Evolutionary conservation across 2,329 filamentous ascomycete genomes (phyloP).

Genomic region (Colletotrichum sidae): DNA sequence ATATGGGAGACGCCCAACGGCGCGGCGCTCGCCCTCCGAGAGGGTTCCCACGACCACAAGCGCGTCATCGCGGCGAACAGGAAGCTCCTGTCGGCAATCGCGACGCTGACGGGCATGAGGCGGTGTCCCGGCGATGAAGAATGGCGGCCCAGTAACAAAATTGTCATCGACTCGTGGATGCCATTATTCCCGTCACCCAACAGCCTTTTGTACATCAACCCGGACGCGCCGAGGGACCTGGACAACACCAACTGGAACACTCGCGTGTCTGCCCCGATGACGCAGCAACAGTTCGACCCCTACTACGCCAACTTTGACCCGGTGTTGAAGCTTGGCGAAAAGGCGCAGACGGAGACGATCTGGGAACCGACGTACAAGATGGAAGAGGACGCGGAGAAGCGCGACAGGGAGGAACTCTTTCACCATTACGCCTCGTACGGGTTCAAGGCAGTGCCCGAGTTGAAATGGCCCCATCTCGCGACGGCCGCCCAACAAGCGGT

Average conservation of each 20-base stretch:
- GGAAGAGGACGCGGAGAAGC: neutral
- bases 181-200: no score
- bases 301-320: neutral
- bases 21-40: no score
- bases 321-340: neutral
- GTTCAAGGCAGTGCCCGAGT: slow-evolving; percentile 7
- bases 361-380: slow-evolving; percentile 17
- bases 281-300: neutral
- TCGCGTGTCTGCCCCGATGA: neutral
- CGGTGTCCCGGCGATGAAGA: slow-evolving; percentile 5
- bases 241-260: neutral
- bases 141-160: neutral
- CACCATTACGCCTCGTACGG: slow-evolving; percentile 17
- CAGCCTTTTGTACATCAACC: no score
- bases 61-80: slow-evolving; percentile 26
- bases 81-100: slow-evolving; percentile 16
- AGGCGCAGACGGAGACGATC: neutral
- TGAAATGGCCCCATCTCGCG: slow-evolving; percentile 7
- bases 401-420: neutral
- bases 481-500: neutral
- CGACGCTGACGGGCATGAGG: slow-evolving; percentile 15
- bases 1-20: neutral
- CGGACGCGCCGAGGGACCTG: slow-evolving; percentile 2
- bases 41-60: slow-evolving; percentile 2
- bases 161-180: neutral